Base-by-base conservation (phyloP, 257 asterid species). In the Pogostemon cablin region DNA sequence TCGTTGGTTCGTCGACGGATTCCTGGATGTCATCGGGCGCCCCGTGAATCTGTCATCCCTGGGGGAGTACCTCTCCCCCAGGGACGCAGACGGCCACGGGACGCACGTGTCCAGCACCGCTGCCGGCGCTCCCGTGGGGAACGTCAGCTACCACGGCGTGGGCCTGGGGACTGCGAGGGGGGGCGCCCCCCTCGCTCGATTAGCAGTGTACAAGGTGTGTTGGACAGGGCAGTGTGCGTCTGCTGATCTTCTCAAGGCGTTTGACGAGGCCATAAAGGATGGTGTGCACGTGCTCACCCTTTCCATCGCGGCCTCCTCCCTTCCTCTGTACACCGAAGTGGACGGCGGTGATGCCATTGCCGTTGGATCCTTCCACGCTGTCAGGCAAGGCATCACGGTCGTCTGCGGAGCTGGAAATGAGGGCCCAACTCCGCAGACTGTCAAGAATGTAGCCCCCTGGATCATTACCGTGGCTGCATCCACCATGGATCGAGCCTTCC, bases 101-200 rank as follows among this genome's bases (percentile, higher is more conserved):
- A 80, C 87, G 2, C 90, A 82, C 35, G 78, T 73, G 3, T 59
- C 90, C 7, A 82, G 87, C 74, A 85, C 80, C 0, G 90, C 83
- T 1, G 85, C 76, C 0, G 90, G 90, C 35, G 68, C 80, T 5
- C 46, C 37, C 12, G 88, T 83, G 43, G 55, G 15, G 2, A 72
- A 82, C 39, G 80, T 74, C 2, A 80, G 81, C 77, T 73, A 50
- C 65, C 2, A 61, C 1, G 83, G 84, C 0, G 81, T 80, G 4
- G 87, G 72, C 0, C 9, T 10, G 2, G 87, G 90, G 32, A 81
- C 84, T 0, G 75, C 79, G 0, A 64, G 86, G 43, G 90, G 90
- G 1, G 90, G 90, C 0, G 90, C 84, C 25, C 85, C 88, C 0
- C 66, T 38, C 0, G 86, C 90, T 10, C 80, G 86, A 0, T 58